Percentiles rank a stretch among this genome's conserved stretches.
Evolutionary conservation across 2,329 filamentous ascomycete species (phyloP).

Genomic region (Penicillium sp.): DNA sequence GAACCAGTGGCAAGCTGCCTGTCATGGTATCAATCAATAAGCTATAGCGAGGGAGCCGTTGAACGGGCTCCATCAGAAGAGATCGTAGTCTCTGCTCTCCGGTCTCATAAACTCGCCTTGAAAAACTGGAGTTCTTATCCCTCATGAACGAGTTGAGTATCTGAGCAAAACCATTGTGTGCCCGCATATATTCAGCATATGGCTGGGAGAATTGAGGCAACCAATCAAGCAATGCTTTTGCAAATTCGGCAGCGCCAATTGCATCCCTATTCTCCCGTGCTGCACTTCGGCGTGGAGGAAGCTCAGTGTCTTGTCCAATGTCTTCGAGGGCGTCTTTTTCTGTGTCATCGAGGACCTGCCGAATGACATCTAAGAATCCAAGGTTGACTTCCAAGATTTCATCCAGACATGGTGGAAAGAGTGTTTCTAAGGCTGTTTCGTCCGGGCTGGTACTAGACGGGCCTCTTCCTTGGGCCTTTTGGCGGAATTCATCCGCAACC

Average conservation of each 20-base stretch:
- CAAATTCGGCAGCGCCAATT: slow-evolving; percentile 75
- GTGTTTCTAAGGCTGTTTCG: slow-evolving; percentile 67
- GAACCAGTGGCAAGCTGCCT: slow-evolving; percentile 77
- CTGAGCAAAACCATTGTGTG: slow-evolving; percentile 82
- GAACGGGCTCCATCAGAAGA: slow-evolving; percentile 91
- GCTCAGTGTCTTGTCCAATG: slow-evolving; percentile 61
- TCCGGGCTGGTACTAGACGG: slow-evolving; percentile 68
- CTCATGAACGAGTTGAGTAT: slow-evolving; percentile 75
- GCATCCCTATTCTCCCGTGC: slow-evolving; percentile 61
- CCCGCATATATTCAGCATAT: slow-evolving; percentile 90
- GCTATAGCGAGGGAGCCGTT: slow-evolving; percentile 90
- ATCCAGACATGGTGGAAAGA: slow-evolving; percentile 81
- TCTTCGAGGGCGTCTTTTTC: slow-evolving; percentile 78
- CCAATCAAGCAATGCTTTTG: slow-evolving; percentile 82
- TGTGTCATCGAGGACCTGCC: slow-evolving; percentile 74
- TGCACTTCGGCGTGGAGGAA: slow-evolving; percentile 48
- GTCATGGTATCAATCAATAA: slow-evolving; percentile 95
- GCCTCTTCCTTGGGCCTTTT: slow-evolving; percentile 62
- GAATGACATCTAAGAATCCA: slow-evolving; percentile 74
- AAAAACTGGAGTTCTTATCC: slow-evolving; percentile 77
- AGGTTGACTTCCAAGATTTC: slow-evolving; percentile 80
- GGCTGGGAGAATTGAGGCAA: slow-evolving; percentile 89
- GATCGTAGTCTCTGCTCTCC: slow-evolving; percentile 91
- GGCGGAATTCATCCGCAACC: slow-evolving; percentile 76
- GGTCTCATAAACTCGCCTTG: slow-evolving; percentile 73